Evolutionary conservation across 306 rosid genomes (phyloP), one percentile per base, ranked within the genome.

Genomic region (Vicia villosa): DNA sequence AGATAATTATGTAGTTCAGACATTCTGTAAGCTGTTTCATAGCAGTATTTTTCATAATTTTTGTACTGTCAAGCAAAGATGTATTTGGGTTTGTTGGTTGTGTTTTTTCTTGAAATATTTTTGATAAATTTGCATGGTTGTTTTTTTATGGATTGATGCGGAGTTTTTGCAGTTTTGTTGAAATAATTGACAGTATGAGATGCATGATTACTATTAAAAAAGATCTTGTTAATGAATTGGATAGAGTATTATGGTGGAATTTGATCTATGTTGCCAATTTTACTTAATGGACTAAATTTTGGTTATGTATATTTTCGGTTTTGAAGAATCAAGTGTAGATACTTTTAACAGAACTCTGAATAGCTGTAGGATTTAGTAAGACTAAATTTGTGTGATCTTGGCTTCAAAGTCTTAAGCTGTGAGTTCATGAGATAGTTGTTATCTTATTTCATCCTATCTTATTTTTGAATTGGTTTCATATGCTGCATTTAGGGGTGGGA

Each of bases 391-490:
- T n/a, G n/a, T n/a, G n/a, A n/a, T n/a, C n/a, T n/a, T n/a, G n/a
- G n/a, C n/a, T n/a, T n/a, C n/a, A n/a, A n/a, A n/a, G n/a, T n/a
- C n/a, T n/a, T n/a, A n/a, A n/a, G n/a, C n/a, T n/a, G n/a, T n/a
- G n/a, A n/a, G n/a, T n/a, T n/a, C n/a, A n/a, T n/a, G n/a, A n/a
- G 4, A 20, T 20, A 51, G 30, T 20, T 51, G 5, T 10, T 24
- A 24, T 24, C 28, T 24, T 24, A 24, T 24, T 16, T 57, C 9
- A 55, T 66, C 81, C 50, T 28, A 55, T 20, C 9, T 55, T 49
- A n/a, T 61, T 56, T 63, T 71, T 77, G 61, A 82, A 67, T 66
- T 52, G 62, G 49, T 66, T 62, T 61, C 80, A 82, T 84, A 72
- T 82, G 87, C 77, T 54, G 83, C 82, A 77, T 67, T 46, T n/a